Base-by-base conservation (phyloP, 2,329 filamentous ascomycete species). In the Exophiala sideris region DNA sequence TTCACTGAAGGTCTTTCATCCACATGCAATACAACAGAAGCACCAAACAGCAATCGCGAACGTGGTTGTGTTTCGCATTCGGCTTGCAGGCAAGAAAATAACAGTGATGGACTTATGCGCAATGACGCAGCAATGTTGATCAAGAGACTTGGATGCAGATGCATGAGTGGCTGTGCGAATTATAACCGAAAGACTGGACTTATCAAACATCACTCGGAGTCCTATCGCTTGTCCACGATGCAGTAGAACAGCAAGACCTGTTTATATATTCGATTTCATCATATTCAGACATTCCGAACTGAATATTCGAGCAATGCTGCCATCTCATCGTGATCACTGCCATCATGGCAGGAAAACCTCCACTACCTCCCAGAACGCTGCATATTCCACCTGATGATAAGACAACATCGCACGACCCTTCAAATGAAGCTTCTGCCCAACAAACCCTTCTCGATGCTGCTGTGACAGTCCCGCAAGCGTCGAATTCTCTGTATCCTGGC, bases 341-440 rank as follows among this genome's bases (percentile, higher is more conserved):
- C 51, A 10, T 35, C 20, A 58, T 59, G 53, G 50, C 47, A 54
- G 42, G 29, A 20, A 46, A 39, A 18, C 51, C 49, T 18, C 54
- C 50, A 12, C 53, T 52, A 18, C 57, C 53, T 36, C 50, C 57
- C 3, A 50, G 56, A 33, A 38, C 36, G 6, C 10, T 45, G 2
- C 32, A 39, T 9, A 10, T n/a, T 24, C n/a, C 14, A 32, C n/a
- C 41, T 44, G 1, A 20, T 24, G 24, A n/a, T 8, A 24, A 9
- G 8, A 20, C 6, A n/a, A 24, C 41, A 24, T 21, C 8, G 21
- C 40, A 16, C 21, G 18, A 24, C 18, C 21, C 14, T 12, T 4
- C 16, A 10, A 12, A 42, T 36, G 18, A 36, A 12, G n/a, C n/a
- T 29, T n/a, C 18, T 34, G 21, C 42, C 41, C 24, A 33, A 39